Percentiles rank a stretch among this genome's conserved stretches.
These are phyloP conservation scores for Cochlearia excelsa DNA, from an alignment of 345 rosid species.

Conservation along the genomic window DNA sequence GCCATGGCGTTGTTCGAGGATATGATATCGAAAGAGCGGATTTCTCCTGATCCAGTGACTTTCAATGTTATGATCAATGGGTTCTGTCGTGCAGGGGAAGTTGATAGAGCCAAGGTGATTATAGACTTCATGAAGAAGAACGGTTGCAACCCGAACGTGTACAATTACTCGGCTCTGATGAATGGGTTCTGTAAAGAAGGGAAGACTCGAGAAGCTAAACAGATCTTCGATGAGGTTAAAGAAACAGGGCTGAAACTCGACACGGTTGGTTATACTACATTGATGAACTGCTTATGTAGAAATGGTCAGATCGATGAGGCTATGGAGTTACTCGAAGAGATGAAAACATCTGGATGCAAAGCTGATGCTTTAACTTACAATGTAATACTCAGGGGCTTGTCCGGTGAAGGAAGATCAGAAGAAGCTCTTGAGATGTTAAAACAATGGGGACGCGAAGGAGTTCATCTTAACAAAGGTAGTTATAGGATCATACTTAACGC, in stretches of 20 bases:
- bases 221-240: conserved; percentile 60
- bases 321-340: conserved; percentile 58
- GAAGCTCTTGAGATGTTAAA: conserved; percentile 67
- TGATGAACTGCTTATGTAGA: conserved; percentile 68
- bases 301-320: conserved; percentile 54
- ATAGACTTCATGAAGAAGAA: conserved; percentile 77
- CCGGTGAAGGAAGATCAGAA: conserved; percentile 52
- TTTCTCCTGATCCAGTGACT: conserved; percentile 71
- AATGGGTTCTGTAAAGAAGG: conserved; percentile 66
- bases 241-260: conserved; percentile 55
- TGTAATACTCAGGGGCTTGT: conserved; percentile 68
- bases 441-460: conserved; percentile 51
- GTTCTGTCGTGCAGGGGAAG: conserved; percentile 65
- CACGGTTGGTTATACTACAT: conserved; percentile 66
- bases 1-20: conserved; percentile 74
- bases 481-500: conserved; percentile 75
- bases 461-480: conserved; percentile 67
- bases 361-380: conserved; percentile 76
- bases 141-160: conserved; percentile 67
- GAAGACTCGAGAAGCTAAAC: conserved; percentile 53
- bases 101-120: conserved; percentile 66
- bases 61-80: conserved; percentile 80
- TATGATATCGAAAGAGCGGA: conserved; percentile 69
- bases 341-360: conserved; percentile 59
- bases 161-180: conserved; percentile 68